A percentile compares a stretch with the other conserved stretches of the same genome.
Conservation (phyloP, 352 stramenopile species). For the Phytophthora pini region DNA sequence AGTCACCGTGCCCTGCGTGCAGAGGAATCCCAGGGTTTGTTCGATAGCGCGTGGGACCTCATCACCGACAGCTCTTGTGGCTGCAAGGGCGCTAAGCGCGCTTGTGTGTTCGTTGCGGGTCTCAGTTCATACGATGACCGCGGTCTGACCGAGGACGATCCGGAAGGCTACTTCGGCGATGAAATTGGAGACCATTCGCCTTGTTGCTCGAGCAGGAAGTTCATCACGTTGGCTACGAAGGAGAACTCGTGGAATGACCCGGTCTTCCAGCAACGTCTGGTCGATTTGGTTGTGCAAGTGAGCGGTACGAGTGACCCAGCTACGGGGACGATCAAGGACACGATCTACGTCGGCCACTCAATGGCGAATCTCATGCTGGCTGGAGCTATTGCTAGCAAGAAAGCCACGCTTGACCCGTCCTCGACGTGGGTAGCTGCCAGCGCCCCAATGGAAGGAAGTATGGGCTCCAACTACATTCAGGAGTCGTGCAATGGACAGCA, state of each 20-base stretch:
- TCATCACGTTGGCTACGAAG: conserved; percentile 52
- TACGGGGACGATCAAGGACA: conserved; percentile 58
- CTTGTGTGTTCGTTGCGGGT: conserved; percentile 70
- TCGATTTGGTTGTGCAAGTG: conserved; percentile 41
- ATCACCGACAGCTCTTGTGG: conserved; percentile 41
- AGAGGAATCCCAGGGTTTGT: conserved; percentile 23
- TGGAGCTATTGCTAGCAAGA: conserved; percentile 44
- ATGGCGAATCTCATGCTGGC: conserved; percentile 67
- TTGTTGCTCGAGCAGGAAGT: conserved; percentile 67
- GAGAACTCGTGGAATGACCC: conserved; percentile 55
- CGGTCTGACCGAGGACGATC: conserved; percentile 39
- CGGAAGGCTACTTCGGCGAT: conserved; percentile 52
- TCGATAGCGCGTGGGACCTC: conserved; percentile 31
- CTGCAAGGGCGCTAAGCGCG: conserved; percentile 44
- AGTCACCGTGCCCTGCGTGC: conserved; percentile 30
- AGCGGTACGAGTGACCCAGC: conserved; percentile 42
- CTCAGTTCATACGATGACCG: conserved; percentile 42
- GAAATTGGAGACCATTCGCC: conserved; percentile 56
- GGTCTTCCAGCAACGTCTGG: conserved; percentile 45
- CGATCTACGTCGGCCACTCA: conserved; percentile 70
- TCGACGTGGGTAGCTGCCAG: conserved; percentile 49
- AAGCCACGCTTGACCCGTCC: conserved; percentile 38
- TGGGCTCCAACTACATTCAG: conserved; percentile 56
- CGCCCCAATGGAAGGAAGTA: conserved; percentile 48
- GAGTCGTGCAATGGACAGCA: conserved; percentile 39